phyloP scores from a whole-genome alignment of 768 basidiomycete species.

The Rhizopogon vesiculosus region DNA sequence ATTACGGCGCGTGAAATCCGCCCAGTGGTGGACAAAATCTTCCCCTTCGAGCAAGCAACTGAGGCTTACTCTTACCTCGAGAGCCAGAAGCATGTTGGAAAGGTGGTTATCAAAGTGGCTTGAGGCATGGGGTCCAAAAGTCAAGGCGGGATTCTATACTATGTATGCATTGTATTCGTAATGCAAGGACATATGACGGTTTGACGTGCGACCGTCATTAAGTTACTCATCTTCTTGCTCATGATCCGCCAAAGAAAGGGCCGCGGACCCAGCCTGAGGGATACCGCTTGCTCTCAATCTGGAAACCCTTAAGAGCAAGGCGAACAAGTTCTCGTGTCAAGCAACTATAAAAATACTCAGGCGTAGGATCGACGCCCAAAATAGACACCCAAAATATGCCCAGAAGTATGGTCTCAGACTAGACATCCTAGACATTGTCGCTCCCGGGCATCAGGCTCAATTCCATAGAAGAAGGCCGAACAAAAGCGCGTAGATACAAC shows the following conservation, averaged over 20 bases:
- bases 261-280: no score
- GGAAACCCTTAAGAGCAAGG: no score
- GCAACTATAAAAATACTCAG: neutral
- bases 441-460: neutral
- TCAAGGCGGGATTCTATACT: neutral
- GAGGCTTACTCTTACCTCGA: conserved; percentile 50
- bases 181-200: no score
- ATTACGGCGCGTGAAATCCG: conserved; percentile 39
- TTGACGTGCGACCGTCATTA: no score
- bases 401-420: neutral
- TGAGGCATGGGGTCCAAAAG: neutral
- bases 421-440: neutral
- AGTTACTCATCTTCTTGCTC: no score
- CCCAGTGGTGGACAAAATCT: conserved; percentile 55
- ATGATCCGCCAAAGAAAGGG: no score
- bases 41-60: conserved; percentile 48
- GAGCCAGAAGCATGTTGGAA: conserved; percentile 56
- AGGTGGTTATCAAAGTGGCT: conserved; percentile 50
- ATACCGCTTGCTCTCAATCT: no score
- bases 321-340: no score
- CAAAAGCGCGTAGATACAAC: neutral
- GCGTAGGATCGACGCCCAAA: no score
- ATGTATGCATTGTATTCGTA: no score
- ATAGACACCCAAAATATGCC: neutral
- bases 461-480: neutral